phyloP scores from a whole-genome alignment of 495 filamentous ascomycete species.

The Penicillium paxilli region DNA sequence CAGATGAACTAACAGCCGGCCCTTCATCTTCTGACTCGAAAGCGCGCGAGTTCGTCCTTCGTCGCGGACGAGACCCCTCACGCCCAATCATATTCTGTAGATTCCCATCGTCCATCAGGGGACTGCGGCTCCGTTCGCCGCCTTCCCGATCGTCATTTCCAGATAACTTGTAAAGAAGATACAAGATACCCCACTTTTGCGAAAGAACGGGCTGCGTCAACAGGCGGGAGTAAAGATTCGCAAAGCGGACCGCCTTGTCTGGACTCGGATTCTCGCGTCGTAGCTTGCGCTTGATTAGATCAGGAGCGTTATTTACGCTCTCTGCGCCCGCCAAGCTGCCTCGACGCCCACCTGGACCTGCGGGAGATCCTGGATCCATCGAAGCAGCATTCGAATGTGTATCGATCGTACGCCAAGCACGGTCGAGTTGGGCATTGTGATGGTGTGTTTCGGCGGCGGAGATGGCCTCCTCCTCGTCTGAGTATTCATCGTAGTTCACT shows the following conservation, averaged over 20 bases:
- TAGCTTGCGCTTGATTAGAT: conserved; percentile 86
- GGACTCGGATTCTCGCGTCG: conserved; percentile 72
- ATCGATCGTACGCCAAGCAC: conserved; percentile 46
- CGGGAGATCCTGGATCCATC: conserved; percentile 31
- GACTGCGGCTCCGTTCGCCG: conserved; percentile 37
- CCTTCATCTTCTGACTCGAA: conserved; percentile 43
- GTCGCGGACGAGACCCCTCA: conserved; percentile 20
- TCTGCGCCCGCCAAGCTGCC: conserved; percentile 39
- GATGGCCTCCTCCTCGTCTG: conserved; percentile 45
- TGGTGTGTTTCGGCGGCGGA: conserved; percentile 45
- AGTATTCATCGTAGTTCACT: conserved; percentile 34
- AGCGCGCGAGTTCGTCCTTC: conserved; percentile 15
- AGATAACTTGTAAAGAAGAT: conserved; percentile 81
- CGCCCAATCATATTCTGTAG: conserved; percentile 39
- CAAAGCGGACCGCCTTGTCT: conserved; percentile 83
- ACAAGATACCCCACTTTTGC: conserved; percentile 95
- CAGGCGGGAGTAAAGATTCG: conserved; percentile 83
- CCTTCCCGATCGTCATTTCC: conserved; percentile 48
- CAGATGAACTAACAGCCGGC: conserved; percentile 45
- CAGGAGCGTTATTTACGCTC: conserved; percentile 84
- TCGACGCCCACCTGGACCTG: conserved; percentile 25
- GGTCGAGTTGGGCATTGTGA: conserved; percentile 41
- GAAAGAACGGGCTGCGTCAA: conserved; percentile 85
- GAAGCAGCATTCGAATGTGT: conserved; percentile 23
- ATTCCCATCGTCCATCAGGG: conserved; percentile 37